Evolutionary conservation across 1,139 yeast genomes (phyloP), one percentile per base, ranked within the genome.

Genomic region (Debaryomyces sp.): DNA sequence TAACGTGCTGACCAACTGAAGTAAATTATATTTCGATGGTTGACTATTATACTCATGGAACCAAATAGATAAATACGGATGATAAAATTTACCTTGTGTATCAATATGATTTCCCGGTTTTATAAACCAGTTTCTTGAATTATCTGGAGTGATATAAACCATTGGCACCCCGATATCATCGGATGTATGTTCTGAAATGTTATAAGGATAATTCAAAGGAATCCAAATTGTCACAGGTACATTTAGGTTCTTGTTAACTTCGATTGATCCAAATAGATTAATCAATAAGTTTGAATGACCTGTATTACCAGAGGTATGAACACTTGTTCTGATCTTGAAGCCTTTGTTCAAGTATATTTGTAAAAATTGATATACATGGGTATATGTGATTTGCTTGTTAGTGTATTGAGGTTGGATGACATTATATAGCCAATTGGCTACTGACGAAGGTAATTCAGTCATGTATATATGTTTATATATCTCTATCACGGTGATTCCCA

Each of bases 201-300:
- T 23, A 24, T 58, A 60, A 0, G 97, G 96, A 58, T 89, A 89
- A 24, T 75, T 71, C 34, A 77, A 75, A 0, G 96, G 96, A 1
- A 92, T 61, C 96, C 96, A 91, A 3, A 91, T 67, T 50, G 84
- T 83, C 10, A 89, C 63, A 0, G 92, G 91, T n/a, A 84, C 75
- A 21, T 70, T 62, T 46, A 72, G 68, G 1, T 61, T 59, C 6
- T 63, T 58, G 12, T 55, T 52, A 1, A 52, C 63, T 55, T 78
- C 75, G 4, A 85, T 56, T 1, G 77, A 71, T 0, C 96, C 96
- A 56, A 76, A 78, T 1, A 91, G 56, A 52, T 87, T 85, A 13
- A 90, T 68, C 45, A 90, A 69, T 24, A 91, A 71, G 30, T 76
- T 73, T 1, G 88, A 73, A 10, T 64, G 66, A 1, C 97, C 97